Base-by-base conservation (phyloP, 2,329 filamentous ascomycete species). In the Ophiostoma ips region DNA sequence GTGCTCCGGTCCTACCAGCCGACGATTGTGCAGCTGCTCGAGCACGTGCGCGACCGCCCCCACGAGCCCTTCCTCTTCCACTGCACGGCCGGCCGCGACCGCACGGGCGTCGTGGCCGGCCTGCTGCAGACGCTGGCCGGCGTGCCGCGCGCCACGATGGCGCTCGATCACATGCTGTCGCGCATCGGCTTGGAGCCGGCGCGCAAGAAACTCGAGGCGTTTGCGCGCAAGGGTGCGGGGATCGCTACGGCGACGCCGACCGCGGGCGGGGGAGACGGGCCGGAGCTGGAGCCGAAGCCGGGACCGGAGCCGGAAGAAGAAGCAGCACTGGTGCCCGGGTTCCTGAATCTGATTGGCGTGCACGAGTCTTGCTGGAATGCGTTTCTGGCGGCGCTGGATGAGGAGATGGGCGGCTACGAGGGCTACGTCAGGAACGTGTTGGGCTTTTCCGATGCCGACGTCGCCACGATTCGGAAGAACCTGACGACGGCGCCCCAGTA, bases 41-140 rank as follows among this genome's bases (percentile, higher is more conserved):
- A 71, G 57, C 68, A 71, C 51, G 62, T 76, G 10, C 62, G 70
- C 46, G 72, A 76, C 53, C 61, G 63, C 11, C 67, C 68, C 8
- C 51, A 58, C 1, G 66, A 72, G 57, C 64, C 67, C 15, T 66
- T 75, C 52, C 53, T 77, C 45, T 70, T 77, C 37, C 75, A 78
- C 58, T 78, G 74, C 58, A 75, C 70, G 9, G 73, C 73, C 74
- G 74, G 75, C 8, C 68, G 74, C 48, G 75, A 77, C 52, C 66
- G 73, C 21, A 79, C 73, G 0, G 74, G 73, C 9, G 65, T 77
- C 9, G 58, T 76, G 9, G 65, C 69, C 0, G 72, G 69, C 10
- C 58, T 78, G 5, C 61, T 78, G n/a, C 64, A 73, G 50, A 63
- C 62, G n/a, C 65, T 77, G 13, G 71, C 71, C 1, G 73, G 72